Base-by-base conservation (phyloP, 2,329 filamentous ascomycete genomes). In the Cladosporium austrohemisphaericum region DNA sequence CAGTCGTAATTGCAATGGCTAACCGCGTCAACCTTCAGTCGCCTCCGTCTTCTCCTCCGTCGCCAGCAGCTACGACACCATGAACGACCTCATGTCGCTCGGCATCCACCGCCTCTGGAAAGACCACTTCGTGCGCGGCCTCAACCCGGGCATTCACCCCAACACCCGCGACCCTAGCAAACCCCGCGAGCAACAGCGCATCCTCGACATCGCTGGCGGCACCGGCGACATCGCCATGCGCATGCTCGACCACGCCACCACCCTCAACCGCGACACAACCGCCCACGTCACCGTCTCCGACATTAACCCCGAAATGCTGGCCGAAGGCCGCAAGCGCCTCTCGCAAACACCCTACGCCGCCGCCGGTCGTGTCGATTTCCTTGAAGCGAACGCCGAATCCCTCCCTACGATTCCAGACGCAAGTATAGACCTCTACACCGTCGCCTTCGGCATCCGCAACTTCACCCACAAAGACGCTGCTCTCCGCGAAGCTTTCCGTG, bases 31-130 rank as follows among this genome's bases (percentile, higher is more conserved):
- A 76, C 11, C 2, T 57, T 68, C 73, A 77, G 91, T 96, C 32
- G 86, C 86, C 52, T 83, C 81, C 33, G 93, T 98, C 51, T 98
- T 98, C 74, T 92, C 88, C 69, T 96, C 86, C 58, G 93, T 98
- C 32, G 93, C 93, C 58, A 84, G 88, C 55, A 89, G 86, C 14
- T 98, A 98, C 72, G 93, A 98, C 70, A 86, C 85, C 55, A 98
- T 98, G 93, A 98, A 98, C 73, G 93, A 98, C 69, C 79, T 97
- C 59, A 98, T 98, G 93, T 97, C 93, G 6, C 81, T 98, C 40
- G 93, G 93, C 49, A 91, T 95, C 72, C 93, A 98, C 70, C 86
- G 93, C 35, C 75, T 98, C 29, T 98, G 93, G 93, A 98, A 87
- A 75, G 92, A 97, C 71, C 84, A 95, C 72, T 98, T 97, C 69